phyloP scores from a whole-genome alignment of 1,284 basidiomycete species.

The Trichosporon asahii region DNA sequence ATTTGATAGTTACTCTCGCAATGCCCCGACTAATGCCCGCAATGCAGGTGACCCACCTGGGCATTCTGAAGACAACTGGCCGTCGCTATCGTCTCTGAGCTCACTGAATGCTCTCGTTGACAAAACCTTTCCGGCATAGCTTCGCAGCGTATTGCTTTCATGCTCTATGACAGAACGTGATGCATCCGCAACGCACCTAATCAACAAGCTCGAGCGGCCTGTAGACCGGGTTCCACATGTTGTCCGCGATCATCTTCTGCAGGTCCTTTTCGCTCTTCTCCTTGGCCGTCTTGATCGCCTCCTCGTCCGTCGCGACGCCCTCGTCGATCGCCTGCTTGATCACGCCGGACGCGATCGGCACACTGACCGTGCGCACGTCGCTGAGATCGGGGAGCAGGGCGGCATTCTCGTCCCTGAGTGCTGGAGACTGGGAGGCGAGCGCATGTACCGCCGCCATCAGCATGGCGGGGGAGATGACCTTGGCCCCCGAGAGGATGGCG shows the following conservation, averaged over 20 bases:
- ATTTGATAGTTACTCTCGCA: no score
- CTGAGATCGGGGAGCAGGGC: slow-evolving; percentile 60
- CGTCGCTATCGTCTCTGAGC: no score
- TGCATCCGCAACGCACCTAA: slow-evolving; percentile 19
- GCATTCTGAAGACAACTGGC: no score
- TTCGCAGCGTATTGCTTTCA: no score
- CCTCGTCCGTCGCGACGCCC: slow-evolving; percentile 53
- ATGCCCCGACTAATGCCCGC: no score
- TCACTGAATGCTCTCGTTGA: no score
- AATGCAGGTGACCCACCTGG: no score
- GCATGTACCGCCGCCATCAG: slow-evolving; percentile 66
- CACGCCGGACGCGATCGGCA: slow-evolving; percentile 64
- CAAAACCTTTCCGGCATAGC: no score
- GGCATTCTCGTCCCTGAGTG: slow-evolving; percentile 62
- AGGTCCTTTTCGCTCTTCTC: slow-evolving; percentile 38
- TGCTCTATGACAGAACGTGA: no score
- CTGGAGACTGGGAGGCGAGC: slow-evolving; percentile 72
- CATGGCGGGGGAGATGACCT: slow-evolving; percentile 62
- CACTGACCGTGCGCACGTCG: slow-evolving; percentile 61
- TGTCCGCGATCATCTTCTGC: slow-evolving; percentile 46
- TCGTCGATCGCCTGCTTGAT: slow-evolving; percentile 73
- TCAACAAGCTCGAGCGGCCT: slow-evolving; percentile 45
- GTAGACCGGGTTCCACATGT: slow-evolving; percentile 51
- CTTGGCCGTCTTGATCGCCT: slow-evolving; percentile 41
- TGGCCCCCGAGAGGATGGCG: slow-evolving; percentile 61